Evolutionary conservation across 2,329 filamentous ascomycete genomes (phyloP).

Genomic region (Ascochyta rabiei): DNA sequence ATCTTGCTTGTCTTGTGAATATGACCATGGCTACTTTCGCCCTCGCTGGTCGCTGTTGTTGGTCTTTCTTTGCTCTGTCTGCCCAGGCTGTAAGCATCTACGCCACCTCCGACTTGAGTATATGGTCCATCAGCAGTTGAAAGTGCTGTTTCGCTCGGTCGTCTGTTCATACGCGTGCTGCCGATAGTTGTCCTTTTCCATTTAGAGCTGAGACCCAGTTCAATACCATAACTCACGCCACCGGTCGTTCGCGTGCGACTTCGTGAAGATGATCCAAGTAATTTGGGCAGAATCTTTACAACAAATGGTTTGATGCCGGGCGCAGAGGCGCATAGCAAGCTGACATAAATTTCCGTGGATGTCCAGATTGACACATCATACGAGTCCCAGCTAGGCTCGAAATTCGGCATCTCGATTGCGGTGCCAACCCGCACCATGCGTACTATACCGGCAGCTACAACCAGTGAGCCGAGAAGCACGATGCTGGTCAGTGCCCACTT

Average conservation of each 20-base stretch:
- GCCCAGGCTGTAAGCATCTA: constrained; percentile 9
- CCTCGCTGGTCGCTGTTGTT: background rate
- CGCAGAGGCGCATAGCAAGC: constrained; percentile 28
- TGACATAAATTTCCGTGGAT: constrained; percentile 28
- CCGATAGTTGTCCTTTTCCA: constrained; percentile 17
- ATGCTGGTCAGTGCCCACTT: constrained; percentile 23
- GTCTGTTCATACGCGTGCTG: constrained; percentile 8
- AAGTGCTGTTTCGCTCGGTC: constrained; percentile 10
- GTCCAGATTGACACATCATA: constrained; percentile 36
- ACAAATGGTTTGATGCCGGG: constrained; percentile 29
- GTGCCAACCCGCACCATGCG: constrained; percentile 26
- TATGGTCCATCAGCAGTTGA: constrained; percentile 15
- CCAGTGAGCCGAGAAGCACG: constrained; percentile 25
- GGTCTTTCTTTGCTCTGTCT: background rate
- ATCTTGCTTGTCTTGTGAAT: constrained; percentile 13
- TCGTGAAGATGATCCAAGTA: constrained; percentile 20
- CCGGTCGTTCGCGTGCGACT: constrained; percentile 14
- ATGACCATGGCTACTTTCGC: background rate
- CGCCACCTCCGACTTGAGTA: constrained; percentile 18
- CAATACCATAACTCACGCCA: background rate
- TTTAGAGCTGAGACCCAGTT: constrained; percentile 20
- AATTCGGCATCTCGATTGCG: constrained; percentile 15
- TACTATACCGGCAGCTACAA: constrained; percentile 24
- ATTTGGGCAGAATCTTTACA: constrained; percentile 24
- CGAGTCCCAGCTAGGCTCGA: constrained; percentile 30